These are phyloP conservation scores for Dioscorea cayenensis DNA, from an alignment of 116 monocot species.

Conservation along the genomic window DNA sequence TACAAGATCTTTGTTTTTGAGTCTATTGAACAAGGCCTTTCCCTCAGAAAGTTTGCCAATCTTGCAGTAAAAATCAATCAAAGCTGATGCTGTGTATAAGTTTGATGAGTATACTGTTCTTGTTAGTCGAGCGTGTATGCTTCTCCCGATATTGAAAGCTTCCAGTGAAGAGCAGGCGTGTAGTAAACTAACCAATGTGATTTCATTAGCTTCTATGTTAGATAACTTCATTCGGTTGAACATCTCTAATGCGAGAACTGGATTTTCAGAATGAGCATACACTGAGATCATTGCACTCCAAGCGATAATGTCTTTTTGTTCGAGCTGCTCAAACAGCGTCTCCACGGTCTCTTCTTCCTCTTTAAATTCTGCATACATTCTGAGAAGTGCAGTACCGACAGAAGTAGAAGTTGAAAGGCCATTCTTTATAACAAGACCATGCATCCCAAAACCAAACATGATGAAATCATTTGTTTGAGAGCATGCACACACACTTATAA, in stretches of 20 bases:
- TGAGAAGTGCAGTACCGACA: slow-evolving; percentile 31
- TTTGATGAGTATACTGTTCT: slow-evolving; percentile 21
- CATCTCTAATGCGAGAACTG: slow-evolving; percentile 30
- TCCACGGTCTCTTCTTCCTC: slow-evolving; percentile 24
- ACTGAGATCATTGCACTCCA: slow-evolving; percentile 56
- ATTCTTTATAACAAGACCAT: slow-evolving; percentile 31
- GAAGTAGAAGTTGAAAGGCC: slow-evolving; percentile 17
- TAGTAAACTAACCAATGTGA: slow-evolving; percentile 45
- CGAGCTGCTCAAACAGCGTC: slow-evolving; percentile 28
- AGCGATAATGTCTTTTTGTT: slow-evolving; percentile 33
- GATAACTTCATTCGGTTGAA: slow-evolving; percentile 30
- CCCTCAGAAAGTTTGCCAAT: slow-evolving; percentile 28
- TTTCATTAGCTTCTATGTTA: slow-evolving; percentile 30
- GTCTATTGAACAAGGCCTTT: slow-evolving; percentile 26
- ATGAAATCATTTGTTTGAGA: slow-evolving; percentile 10
- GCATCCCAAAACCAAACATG: slow-evolving; percentile 21
- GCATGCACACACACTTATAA: slow-evolving; percentile 12
- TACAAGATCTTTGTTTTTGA: slow-evolving; percentile 34
- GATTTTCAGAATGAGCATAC: slow-evolving; percentile 19
- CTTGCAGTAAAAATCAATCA: slow-evolving; percentile 60
- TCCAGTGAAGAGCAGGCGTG: slow-evolving; percentile 38
- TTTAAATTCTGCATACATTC: slow-evolving; percentile 34
- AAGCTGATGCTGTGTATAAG: slow-evolving; percentile 19
- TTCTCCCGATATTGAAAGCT: slow-evolving; percentile 27
- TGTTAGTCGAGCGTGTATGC: slow-evolving; percentile 35